These are phyloP conservation scores for Strombidium stylifer DNA, from an alignment of 73 alveolate genomes.

Conservation along the genomic window DNA sequence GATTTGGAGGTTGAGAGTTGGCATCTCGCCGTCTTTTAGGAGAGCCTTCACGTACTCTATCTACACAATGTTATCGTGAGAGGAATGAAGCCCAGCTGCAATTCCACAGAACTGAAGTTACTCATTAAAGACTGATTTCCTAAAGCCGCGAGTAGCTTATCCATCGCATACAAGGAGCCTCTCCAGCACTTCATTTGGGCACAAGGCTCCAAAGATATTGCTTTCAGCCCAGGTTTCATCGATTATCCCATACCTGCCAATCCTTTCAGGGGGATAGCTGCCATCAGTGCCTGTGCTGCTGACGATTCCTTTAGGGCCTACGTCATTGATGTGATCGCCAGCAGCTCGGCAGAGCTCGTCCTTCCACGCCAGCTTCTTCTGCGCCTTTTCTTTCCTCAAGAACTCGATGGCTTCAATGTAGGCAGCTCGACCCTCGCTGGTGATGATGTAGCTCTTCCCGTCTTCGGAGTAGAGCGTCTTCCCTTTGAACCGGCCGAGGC, in stretches of 20 bases:
- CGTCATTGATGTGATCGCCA: slow-evolving; percentile 82
- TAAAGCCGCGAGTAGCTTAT: slow-evolving; percentile 73
- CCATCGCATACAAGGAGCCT: slow-evolving; percentile 84
- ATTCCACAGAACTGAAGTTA: slow-evolving; percentile 66
- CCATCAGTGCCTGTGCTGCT: slow-evolving; percentile 86
- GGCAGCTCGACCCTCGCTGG: slow-evolving; percentile 69
- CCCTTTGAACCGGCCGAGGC: slow-evolving; percentile 15
- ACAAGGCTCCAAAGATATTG: slow-evolving; percentile 71
- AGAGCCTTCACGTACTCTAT: slow-evolving; percentile 66
- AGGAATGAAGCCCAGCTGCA: slow-evolving; percentile 66
- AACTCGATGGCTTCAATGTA: slow-evolving; percentile 81
- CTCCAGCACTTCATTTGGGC: slow-evolving; percentile 77
- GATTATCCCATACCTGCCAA: slow-evolving; percentile 79
- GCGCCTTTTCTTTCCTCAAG: slow-evolving; percentile 63
- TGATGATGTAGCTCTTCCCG: slow-evolving; percentile 11
- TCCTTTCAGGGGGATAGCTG: slow-evolving; percentile 73
- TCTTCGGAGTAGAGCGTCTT: slow-evolving; percentile 26
- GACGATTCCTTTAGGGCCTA: slow-evolving; percentile 82
- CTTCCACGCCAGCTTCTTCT: slow-evolving; percentile 62
- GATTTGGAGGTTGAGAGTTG: slow-evolving; percentile 25
- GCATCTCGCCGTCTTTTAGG: slow-evolving; percentile 56
- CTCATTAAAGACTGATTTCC: slow-evolving; percentile 71
- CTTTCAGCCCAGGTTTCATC: slow-evolving; percentile 85
- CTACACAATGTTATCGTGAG: slow-evolving; percentile 45
- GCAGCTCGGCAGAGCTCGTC: slow-evolving; percentile 78